phyloP scores from a whole-genome alignment of 192 early-diverging fungal genomes.

The Linnemannia exigua region DNA sequence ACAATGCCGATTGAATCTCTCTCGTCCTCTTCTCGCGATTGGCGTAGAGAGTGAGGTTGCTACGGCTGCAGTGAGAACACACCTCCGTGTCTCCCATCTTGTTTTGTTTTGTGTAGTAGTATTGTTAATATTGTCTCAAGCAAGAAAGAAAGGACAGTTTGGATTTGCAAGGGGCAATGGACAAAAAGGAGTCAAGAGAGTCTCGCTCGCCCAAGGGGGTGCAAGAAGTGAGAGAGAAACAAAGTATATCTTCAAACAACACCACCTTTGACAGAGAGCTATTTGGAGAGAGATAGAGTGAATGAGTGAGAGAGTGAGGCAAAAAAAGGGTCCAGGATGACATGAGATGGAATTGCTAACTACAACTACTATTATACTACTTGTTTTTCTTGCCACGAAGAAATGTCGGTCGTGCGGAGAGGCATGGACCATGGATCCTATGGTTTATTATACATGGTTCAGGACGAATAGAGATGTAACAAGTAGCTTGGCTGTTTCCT shows the following conservation, averaged over 20 bases:
- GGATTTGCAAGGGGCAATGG: slow-evolving; percentile 4
- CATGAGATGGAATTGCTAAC: slow-evolving; percentile 25
- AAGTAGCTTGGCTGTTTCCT: not conserved
- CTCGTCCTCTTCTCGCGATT: not conserved
- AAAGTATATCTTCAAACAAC: not conserved
- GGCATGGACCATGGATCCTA: not conserved
- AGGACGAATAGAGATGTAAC: slow-evolving; percentile 16
- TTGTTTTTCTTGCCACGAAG: slow-evolving; percentile 23
- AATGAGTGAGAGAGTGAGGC: too few species aligned
- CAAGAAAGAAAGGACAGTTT: not conserved
- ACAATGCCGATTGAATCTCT: not conserved
- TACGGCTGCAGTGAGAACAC: not conserved
- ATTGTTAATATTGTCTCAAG: not conserved
- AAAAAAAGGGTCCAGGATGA: slow-evolving; percentile 22
- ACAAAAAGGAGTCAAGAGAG: not conserved
- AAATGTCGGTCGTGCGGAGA: not conserved
- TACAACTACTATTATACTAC: not conserved
- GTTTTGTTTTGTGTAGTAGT: not conserved
- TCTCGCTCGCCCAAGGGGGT: not conserved
- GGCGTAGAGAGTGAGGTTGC: not conserved
- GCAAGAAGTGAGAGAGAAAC: not conserved
- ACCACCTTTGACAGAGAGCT: not conserved
- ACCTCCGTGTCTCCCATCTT: not conserved
- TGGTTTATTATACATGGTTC: not conserved
- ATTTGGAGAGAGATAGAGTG: not conserved